Evolutionary conservation across 2,329 filamentous ascomycete species (phyloP).

Genomic region (Curvularia sp.): DNA sequence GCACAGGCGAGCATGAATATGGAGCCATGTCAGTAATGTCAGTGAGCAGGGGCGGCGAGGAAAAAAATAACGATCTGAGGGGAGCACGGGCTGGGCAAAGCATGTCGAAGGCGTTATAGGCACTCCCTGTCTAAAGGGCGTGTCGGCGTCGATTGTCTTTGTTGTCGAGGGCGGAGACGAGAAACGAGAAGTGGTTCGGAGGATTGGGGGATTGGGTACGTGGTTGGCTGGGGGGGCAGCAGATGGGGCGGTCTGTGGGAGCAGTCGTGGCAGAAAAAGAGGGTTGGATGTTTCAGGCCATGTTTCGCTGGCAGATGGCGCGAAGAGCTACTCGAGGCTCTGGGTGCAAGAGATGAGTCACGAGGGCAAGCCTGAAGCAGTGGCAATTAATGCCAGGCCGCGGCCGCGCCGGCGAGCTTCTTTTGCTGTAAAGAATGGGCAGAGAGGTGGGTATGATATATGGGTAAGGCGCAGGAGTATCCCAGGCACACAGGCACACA

Average conservation of each 20-base stretch:
- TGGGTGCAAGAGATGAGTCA: constrained; percentile 3
- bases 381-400: not conserved
- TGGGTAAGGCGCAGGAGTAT: constrained; percentile 11
- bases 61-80: not conserved
- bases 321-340: not conserved
- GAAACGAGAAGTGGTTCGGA: not conserved
- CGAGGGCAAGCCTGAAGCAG: constrained; percentile 2
- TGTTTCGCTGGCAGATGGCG: constrained; percentile 13
- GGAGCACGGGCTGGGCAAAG: not conserved
- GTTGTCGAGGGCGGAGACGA: not conserved
- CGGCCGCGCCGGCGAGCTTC: too few species aligned
- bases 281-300: constrained; percentile 33
- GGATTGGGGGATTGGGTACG: not conserved
- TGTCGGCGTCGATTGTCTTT: not conserved
- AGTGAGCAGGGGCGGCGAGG: not conserved
- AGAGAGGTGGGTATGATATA: constrained; percentile 25
- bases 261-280: constrained; percentile 25
- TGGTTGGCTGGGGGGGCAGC: not conserved
- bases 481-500: not conserved
- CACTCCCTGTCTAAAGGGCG: not conserved
- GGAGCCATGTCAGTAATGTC: not conserved
- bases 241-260: constrained; percentile 18
- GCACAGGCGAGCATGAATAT: not conserved
- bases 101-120: not conserved
- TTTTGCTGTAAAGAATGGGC: too few species aligned